These are phyloP conservation scores for Talaromyces sp. DNA, from an alignment of 2,329 filamentous ascomycete genomes.

Conservation along the genomic window DNA sequence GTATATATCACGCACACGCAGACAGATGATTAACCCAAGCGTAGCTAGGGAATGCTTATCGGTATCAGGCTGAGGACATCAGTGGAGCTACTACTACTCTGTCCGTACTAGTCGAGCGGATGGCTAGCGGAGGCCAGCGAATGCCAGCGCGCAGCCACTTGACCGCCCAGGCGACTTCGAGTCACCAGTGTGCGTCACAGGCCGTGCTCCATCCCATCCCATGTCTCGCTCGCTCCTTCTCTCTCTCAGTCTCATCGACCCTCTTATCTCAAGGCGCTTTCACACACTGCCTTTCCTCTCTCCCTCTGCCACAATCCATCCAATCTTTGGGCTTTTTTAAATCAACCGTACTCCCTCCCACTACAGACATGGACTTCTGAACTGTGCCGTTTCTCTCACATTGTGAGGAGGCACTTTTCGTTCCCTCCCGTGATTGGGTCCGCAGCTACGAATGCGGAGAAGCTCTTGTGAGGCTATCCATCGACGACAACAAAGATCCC, in stretches of 20 bases:
- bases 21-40: background rate
- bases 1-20: background rate
- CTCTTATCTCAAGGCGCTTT: conserved; percentile 16
- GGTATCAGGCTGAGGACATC: conserved; percentile 10
- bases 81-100: background rate
- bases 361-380: conserved; percentile 21
- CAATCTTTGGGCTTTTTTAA: background rate
- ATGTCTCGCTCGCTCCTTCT: background rate
- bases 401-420: conserved; percentile 28
- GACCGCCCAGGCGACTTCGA: conserved; percentile 30
- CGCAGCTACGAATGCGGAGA: conserved; percentile 37
- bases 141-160: conserved; percentile 21
- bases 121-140: background rate
- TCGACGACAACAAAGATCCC: conserved; percentile 25
- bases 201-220: conserved; percentile 21
- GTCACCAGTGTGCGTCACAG: conserved; percentile 45
- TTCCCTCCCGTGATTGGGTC: conserved; percentile 24
- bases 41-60: background rate
- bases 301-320: background rate
- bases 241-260: conserved; percentile 12
- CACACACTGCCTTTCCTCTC: background rate
- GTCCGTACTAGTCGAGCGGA: background rate
- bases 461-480: conserved; percentile 32
- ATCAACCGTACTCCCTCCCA: background rate
- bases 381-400: conserved; percentile 26